Evolutionary conservation across 169 alveolate species (phyloP).

Genomic region (Eimeria sp.): DNA sequence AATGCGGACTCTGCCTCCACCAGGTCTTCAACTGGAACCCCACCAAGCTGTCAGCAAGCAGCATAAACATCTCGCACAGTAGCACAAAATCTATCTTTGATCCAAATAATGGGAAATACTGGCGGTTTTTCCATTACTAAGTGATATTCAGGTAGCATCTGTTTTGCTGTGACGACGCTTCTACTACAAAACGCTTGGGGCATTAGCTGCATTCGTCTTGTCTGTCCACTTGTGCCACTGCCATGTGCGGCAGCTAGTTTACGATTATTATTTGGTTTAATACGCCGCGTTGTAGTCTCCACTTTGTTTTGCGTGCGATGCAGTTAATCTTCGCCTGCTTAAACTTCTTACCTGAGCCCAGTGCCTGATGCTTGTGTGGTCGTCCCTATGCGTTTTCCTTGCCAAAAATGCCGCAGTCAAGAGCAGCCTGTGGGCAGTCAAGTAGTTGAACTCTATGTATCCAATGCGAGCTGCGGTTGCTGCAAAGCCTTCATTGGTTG

Average conservation of each 20-base stretch:
- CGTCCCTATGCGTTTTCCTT: constrained; percentile 69
- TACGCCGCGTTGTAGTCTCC: too few species aligned
- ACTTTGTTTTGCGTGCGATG: not conserved
- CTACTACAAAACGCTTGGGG: not conserved
- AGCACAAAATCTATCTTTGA: not conserved
- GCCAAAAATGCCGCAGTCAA: constrained; percentile 78
- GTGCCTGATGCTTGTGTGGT: constrained; percentile 72
- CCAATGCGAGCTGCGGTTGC: constrained; percentile 67
- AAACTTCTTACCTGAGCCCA: constrained; percentile 77
- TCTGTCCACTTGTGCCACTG: not conserved
- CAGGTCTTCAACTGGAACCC: constrained; percentile 60
- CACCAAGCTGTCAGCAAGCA: constrained; percentile 69
- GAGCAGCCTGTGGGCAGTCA: constrained; percentile 82
- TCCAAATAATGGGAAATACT: not conserved
- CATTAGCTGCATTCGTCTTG: not conserved
- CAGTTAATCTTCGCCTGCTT: not conserved
- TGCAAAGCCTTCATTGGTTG: constrained; percentile 4
- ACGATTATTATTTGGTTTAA: not conserved
- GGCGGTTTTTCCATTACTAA: not conserved
- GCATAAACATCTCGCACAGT: not conserved
- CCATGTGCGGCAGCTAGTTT: not conserved
- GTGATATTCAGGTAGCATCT: not conserved
- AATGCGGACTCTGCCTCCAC: constrained; percentile 72
- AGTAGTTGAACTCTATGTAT: constrained; percentile 71
- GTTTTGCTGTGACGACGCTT: not conserved